Evolutionary conservation across 805 yeast genomes (phyloP), one percentile per base, ranked within the genome.

Genomic region (Starmerella sp.): DNA sequence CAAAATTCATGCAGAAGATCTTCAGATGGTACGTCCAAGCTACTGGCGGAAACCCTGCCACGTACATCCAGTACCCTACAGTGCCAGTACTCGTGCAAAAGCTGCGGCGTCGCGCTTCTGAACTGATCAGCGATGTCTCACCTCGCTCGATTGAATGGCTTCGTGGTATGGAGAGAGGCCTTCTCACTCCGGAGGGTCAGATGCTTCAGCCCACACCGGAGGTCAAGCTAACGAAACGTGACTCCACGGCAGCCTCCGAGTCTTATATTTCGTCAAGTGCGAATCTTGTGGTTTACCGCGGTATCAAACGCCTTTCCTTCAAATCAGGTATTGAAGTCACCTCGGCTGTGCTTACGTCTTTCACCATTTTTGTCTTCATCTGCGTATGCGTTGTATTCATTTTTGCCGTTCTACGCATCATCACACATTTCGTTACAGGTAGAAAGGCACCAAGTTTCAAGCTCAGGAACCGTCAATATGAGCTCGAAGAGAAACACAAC

Each of bases 11-110:
- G 95, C 96, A 90, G 70, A 69, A 75, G 44, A 85, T 88, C 59
- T 84, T 93, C 60, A 79, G 83, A 67, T 91, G 98, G 98, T 91
- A 91, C 69, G 83, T 91, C 52, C 96, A 91, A 71, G 74, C 93
- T 32, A 89, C 97, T 1, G 97, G 97, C 49, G 97, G 97, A 43
- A 70, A 77, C 1, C 96, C 96, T 35, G 71, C 85, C 5, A 74
- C 83, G 43, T 81, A 82, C 65, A 71, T 86, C 58, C 44, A 60
- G 5, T 77, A 81, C 14, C 77, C 82, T 4, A 77, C 84, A 2
- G 75, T 77, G 50, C 81, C 86, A 48, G 80, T 88, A 39, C 73
- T 90, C 67, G 86, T 86, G 28, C 96, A 91, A 71, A 75, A 79
- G 82, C 47, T 67, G 41, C 46, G 51, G 2, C 38, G 36, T 31